phyloP scores from a whole-genome alignment of 2,329 filamentous ascomycete species.

The Bimuria novae-zelandiae region DNA sequence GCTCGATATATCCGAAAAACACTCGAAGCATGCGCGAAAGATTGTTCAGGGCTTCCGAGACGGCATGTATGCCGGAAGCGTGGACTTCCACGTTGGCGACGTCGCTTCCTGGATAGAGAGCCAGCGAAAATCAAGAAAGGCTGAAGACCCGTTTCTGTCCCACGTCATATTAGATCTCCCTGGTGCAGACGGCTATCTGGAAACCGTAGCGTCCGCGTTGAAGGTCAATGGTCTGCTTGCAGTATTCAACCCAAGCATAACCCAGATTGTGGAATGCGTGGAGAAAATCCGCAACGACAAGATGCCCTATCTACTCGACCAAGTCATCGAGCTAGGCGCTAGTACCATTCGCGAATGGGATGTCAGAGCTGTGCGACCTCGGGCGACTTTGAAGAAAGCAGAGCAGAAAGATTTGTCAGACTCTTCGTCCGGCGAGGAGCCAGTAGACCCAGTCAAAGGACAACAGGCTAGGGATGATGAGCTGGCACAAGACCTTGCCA shows the following conservation, averaged over 20 bases:
- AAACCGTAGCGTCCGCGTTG: slow-evolving; percentile 61
- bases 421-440: slow-evolving; percentile 10
- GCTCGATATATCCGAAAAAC: slow-evolving; percentile 66
- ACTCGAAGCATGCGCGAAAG: slow-evolving; percentile 67
- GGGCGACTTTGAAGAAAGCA: slow-evolving; percentile 35
- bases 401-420: slow-evolving; percentile 19
- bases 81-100: slow-evolving; percentile 75
- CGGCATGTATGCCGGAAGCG: slow-evolving; percentile 70
- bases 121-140: slow-evolving; percentile 45
- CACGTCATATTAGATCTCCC: slow-evolving; percentile 78
- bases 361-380: slow-evolving; percentile 57
- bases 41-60: slow-evolving; percentile 69
- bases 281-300: slow-evolving; percentile 57
- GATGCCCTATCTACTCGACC: slow-evolving; percentile 63
- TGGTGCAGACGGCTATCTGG: slow-evolving; percentile 59
- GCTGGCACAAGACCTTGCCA: slow-evolving; percentile 30
- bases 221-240: slow-evolving; percentile 67
- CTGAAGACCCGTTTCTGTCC: slow-evolving; percentile 65
- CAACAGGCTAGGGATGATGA: slow-evolving; percentile 35
- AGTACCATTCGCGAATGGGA: slow-evolving; percentile 67
- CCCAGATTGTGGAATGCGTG: slow-evolving; percentile 72
- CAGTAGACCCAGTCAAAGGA: slow-evolving; percentile 23
- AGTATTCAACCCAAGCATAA: slow-evolving; percentile 77
- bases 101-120: slow-evolving; percentile 66
- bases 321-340: slow-evolving; percentile 62